Percentiles rank a stretch among this genome's conserved stretches.
These are phyloP conservation scores for Conringia planisiliqua DNA, from an alignment of 345 rosid species.

Conservation along the genomic window DNA sequence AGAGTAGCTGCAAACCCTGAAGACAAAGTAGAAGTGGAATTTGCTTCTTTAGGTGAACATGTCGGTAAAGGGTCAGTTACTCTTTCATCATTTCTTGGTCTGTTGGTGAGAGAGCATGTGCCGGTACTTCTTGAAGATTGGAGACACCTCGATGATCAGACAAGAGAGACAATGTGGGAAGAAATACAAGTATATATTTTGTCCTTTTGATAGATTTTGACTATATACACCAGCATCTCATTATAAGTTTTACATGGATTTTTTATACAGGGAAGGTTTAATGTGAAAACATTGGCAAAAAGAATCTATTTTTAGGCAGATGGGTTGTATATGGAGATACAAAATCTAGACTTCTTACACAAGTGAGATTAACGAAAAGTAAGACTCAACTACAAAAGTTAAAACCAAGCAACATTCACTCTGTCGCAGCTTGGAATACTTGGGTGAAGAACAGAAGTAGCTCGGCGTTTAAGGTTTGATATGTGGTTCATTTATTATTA, in stretches of 20 bases:
- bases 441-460: neutral
- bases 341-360: neutral
- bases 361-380: neutral
- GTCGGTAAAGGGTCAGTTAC: neutral
- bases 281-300: neutral
- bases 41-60: neutral
- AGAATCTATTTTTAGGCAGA: neutral
- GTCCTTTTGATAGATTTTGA: no score
- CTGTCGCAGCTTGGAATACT: neutral
- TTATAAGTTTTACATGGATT: neutral
- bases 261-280: neutral
- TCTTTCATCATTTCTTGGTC: neutral
- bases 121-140: neutral
- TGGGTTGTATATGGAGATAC: neutral
- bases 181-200: neutral
- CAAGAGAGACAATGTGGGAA: neutral
- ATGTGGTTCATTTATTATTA: neutral
- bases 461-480: neutral
- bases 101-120: neutral
- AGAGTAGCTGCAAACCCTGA: neutral
- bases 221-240: no score
- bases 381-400: neutral
- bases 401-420: neutral
- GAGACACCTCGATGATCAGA: neutral
- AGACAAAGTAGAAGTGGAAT: neutral